Evolutionary conservation across 257 asterid genomes (phyloP), one percentile per base, ranked within the genome.

Genomic region (Solanum medicagineum): DNA sequence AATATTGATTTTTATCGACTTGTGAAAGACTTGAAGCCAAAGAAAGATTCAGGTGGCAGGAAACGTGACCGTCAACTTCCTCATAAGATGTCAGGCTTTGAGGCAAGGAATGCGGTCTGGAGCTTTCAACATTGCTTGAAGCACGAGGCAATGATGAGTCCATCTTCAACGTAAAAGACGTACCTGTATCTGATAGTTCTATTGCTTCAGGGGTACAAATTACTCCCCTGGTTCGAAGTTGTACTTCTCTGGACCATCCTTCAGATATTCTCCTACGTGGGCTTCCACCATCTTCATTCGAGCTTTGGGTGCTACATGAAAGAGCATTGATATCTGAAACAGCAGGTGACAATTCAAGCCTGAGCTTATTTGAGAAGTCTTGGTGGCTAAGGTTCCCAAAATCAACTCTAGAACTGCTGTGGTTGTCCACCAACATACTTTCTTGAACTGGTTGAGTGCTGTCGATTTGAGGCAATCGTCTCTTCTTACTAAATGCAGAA

Each of bases 131-230:
- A 44, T 69, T 85, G 47, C 85, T 94, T 22, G 86, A 85, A 66
- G 85, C 90, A 70, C 85, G 86, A 4, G 92, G 85, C 83, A 90
- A 19, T 16, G 93, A 87, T 63, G 97, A 89, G 59, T 94, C 95
- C 91, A 90, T 90, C 53, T 86, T 94, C 36, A 91, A 85, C 77
- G 77, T 88, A 84, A 92, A 90, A 17, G 98, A 94, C 16, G 97
- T 91, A 60, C 97, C 95, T 7, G 95, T 92, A 83, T 94, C 98
- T 14, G 98, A 96, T n/a, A 95, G 93, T 89, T 96, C 98, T 42
- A 93, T 40, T 9, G 92, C 88, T 88, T 93, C 96, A 42, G 95
- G 88, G n/a, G 90, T 86, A 81, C 85, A 88, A 16, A 83, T 22
- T 29, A 88, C 74, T 44, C 88, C 92, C 7, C 88, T 90, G 2